Evolutionary conservation across 352 stramenopile genomes (phyloP), one percentile per base, ranked within the genome.

Genomic region (Globisporangium splendens): DNA sequence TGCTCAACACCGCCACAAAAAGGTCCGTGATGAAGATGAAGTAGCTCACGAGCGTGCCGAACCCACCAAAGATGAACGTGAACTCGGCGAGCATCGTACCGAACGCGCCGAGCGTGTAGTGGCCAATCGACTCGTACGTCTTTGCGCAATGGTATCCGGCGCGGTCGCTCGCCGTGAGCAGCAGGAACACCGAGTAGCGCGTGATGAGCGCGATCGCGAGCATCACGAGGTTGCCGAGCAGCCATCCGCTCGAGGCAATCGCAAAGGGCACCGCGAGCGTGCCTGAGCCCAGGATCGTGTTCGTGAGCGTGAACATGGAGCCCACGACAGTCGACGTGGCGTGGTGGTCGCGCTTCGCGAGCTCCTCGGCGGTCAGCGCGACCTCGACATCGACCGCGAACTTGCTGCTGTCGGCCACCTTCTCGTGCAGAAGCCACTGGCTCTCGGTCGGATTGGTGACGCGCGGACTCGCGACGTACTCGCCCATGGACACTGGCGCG

Each of bases 31-130:
- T 81, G 59, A 92, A 92, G 59, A 92, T 84, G 47, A 89, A 79
- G 56, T 92, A 92, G 62, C 79, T 89, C 63, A 89, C 79, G 24
- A 92, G 74, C 31, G 82, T 90, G 24, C 82, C 82, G 22, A 92
- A 92, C 18, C 81, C 81, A n/a, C 81, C 81, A 50, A 91, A 89
- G 56, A 91, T 91, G 66, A 91, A 91, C 14, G 81, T 91, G 54
- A 91, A 91, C 65, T 91, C 79, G 28, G 81, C 81, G 33, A 91
- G 56, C 35, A 65, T 61, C 48, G 79, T 86, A 50, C 81, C 79
- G 18, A 78, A 69, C 1, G 62, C 66, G 33, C 79, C 81, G 78
- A 91, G 83, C 0, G 81, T 91, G 52, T 78, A 86, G 57, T 91
- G 81, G 0, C 81, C 81, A 8, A 91, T 59, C 57, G 71, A 85